A percentile compares a stretch with the other conserved stretches of the same genome.
Conservation (phyloP, 2,329 filamentous ascomycete genomes). For the Nemania serpens region DNA sequence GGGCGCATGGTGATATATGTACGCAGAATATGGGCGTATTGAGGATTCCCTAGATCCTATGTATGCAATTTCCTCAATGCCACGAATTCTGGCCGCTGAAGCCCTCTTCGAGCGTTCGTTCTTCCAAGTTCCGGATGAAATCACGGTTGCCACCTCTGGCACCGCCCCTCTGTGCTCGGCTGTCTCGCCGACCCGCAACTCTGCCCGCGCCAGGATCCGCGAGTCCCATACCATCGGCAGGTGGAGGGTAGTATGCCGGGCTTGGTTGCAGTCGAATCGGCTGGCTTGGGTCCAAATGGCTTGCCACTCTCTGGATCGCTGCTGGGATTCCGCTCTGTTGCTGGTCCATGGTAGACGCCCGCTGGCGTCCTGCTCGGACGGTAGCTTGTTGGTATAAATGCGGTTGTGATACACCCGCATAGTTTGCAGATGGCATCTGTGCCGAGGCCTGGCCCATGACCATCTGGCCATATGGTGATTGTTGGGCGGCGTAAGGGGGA, state of each 20-base stretch:
- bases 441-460: constrained; percentile 69
- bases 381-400: constrained; percentile 76
- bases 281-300: constrained; percentile 91
- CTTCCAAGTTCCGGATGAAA: constrained; percentile 93
- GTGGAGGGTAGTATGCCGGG: constrained; percentile 95
- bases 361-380: constrained; percentile 78
- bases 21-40: constrained; percentile 13
- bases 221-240: constrained; percentile 76
- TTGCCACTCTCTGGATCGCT: constrained; percentile 91
- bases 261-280: constrained; percentile 94
- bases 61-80: constrained; percentile 60
- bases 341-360: constrained; percentile 95
- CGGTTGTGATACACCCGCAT: constrained; percentile 58
- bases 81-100: constrained; percentile 67
- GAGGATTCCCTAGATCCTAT: constrained; percentile 12
- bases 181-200: constrained; percentile 73
- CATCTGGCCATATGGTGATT: constrained; percentile 74
- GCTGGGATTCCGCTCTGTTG: constrained; percentile 91
- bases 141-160: constrained; percentile 70
- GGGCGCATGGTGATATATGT: constrained; percentile 13
- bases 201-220: constrained; percentile 62
- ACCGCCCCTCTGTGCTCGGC: constrained; percentile 66
- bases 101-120: constrained; percentile 90
- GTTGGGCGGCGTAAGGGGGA: constrained; percentile 79
- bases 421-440: constrained; percentile 69